Evolutionary conservation across 2,329 filamentous ascomycete species (phyloP).

Genomic region (Penicillium brevicompactum): DNA sequence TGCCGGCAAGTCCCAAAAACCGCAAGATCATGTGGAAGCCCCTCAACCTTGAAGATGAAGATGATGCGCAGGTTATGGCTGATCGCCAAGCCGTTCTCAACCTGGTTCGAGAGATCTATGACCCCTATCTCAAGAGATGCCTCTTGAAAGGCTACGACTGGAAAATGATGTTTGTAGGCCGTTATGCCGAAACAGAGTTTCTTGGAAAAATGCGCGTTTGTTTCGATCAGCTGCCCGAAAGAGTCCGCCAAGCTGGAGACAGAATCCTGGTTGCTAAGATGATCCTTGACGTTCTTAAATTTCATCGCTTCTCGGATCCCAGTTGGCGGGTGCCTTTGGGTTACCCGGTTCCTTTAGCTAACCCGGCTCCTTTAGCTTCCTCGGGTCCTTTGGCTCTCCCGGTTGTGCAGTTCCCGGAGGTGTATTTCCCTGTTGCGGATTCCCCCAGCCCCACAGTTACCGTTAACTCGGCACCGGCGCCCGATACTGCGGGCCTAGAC

Average conservation of each 20-base stretch:
- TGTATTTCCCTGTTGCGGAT: too few relatives aligned
- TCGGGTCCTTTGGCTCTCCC: too few relatives aligned
- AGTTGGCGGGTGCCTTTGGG: neutral
- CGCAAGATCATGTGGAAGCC: neutral
- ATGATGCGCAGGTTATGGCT: neutral
- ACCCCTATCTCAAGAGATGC: neutral
- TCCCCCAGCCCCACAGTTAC: too few relatives aligned
- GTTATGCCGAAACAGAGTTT: neutral
- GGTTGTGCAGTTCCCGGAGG: too few relatives aligned
- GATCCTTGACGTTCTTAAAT: neutral
- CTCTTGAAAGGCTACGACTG: neutral
- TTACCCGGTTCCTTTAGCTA: too few relatives aligned
- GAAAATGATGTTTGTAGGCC: neutral
- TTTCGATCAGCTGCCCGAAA: neutral
- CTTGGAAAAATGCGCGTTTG: neutral
- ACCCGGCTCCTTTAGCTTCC: too few relatives aligned
- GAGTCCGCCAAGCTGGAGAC: neutral
- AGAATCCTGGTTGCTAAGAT: neutral
- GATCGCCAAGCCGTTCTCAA: neutral
- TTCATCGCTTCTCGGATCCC: neutral
- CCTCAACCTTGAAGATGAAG: neutral
- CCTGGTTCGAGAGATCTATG: conserved; percentile 1
- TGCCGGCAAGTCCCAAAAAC: too few relatives aligned
- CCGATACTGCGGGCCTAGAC: too few relatives aligned
- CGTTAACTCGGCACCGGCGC: too few relatives aligned